A percentile compares a stretch with the other conserved stretches of the same genome.
phyloP scores from a whole-genome alignment of 106 monocot genomes.

The Chionographis japonica region DNA sequence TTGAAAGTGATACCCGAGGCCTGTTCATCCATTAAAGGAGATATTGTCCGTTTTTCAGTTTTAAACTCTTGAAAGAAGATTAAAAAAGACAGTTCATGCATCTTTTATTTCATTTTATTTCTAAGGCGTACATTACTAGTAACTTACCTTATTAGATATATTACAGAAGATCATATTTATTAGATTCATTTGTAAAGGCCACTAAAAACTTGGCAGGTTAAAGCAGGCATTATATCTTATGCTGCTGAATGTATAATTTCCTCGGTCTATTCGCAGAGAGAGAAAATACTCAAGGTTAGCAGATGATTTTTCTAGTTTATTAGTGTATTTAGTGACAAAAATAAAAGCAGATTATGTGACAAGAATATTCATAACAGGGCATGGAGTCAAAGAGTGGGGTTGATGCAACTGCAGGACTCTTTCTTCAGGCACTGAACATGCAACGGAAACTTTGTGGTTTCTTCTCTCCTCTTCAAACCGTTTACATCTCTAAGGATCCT shows the following conservation, averaged over 20 bases:
- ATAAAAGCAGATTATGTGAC: not conserved
- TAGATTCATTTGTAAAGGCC: not conserved
- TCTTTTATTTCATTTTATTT: too few species aligned
- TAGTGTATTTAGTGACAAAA: not conserved
- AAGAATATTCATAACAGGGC: not conserved
- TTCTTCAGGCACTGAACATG: conserved; percentile 17
- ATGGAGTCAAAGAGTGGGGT: conserved; percentile 4
- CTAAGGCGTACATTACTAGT: too few species aligned
- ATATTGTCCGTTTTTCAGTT: too few species aligned
- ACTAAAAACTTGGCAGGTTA: conserved; percentile 18
- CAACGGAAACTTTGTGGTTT: conserved; percentile 31
- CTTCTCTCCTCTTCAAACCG: conserved; percentile 23
- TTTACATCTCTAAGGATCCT: conserved; percentile 34
- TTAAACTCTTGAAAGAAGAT: too few species aligned
- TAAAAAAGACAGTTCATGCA: too few species aligned
- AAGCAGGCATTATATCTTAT: conserved; percentile 20
- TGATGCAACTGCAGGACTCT: not conserved
- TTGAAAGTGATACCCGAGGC: too few species aligned
- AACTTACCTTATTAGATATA: too few species aligned
- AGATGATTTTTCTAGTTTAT: not conserved
- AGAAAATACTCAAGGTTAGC: conserved; percentile 15
- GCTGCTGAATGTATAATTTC: conserved; percentile 19
- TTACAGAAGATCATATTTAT: too few species aligned
- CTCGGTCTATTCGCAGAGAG: conserved; percentile 13
- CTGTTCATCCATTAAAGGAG: too few species aligned